A percentile compares a stretch with the other conserved stretches of the same genome.
Conservation (phyloP, 495 filamentous ascomycete genomes). For the Cercophora newfieldiana region DNA sequence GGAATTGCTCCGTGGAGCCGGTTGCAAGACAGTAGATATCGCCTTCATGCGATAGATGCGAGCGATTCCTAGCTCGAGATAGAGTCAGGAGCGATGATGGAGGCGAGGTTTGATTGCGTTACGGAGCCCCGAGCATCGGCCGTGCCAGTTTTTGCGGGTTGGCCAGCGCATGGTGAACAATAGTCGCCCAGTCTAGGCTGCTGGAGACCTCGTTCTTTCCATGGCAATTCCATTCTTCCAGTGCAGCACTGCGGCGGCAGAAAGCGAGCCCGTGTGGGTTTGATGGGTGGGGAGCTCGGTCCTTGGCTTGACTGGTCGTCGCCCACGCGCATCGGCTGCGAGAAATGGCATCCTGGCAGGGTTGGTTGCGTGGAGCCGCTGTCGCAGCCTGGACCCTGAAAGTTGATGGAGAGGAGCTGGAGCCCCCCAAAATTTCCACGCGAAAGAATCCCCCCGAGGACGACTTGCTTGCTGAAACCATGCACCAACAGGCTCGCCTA, state of each 20-base stretch:
- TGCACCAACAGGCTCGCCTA: not conserved
- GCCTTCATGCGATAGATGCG: not conserved
- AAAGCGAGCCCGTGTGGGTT: not conserved
- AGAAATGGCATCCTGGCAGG: not conserved
- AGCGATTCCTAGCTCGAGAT: not conserved
- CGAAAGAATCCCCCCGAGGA: not conserved
- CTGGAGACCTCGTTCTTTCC: not conserved
- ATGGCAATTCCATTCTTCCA: not conserved
- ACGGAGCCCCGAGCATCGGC: constrained; percentile 11
- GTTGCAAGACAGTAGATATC: not conserved
- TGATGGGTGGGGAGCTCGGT: not conserved
- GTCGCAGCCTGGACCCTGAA: not conserved
- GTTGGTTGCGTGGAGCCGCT: not conserved
- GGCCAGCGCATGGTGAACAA: no score
- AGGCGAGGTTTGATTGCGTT: not conserved
- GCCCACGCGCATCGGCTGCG: constrained; percentile 1
- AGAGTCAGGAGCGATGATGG: not conserved
- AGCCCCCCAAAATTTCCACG: constrained; percentile 3
- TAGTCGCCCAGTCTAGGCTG: not conserved
- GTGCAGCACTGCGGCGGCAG: not conserved
- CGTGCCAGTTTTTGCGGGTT: not conserved
- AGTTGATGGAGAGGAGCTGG: not conserved
- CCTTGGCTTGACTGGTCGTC: not conserved
- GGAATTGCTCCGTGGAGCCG: not conserved
- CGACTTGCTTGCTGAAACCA: not conserved